Evolutionary conservation across 371 early-diverging fungal species (phyloP).

Genomic region (Mucor piriformis): DNA sequence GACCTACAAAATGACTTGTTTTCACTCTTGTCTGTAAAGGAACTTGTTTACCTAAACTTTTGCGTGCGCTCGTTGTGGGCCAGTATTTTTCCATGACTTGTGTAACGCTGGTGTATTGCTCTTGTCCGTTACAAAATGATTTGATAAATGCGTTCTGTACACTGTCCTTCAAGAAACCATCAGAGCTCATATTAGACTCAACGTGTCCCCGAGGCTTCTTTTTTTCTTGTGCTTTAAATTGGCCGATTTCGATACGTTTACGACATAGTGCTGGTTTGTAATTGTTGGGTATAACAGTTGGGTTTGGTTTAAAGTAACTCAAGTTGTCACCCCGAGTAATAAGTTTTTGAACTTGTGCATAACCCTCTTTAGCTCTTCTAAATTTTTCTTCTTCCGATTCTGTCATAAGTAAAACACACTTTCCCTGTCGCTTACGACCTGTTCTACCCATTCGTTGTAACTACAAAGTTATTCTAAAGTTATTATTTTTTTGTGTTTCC

Average conservation of each 20-base stretch:
- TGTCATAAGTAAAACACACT: constrained; percentile 79
- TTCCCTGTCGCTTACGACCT: constrained; percentile 88
- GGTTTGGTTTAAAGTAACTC: constrained; percentile 27
- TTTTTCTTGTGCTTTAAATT: constrained; percentile 17
- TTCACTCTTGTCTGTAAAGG: constrained; percentile 21
- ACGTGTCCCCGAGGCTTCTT: neutral
- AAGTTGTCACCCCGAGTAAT: constrained; percentile 28
- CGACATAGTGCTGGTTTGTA: constrained; percentile 50
- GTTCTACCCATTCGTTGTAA: constrained; percentile 95
- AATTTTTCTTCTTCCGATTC: constrained; percentile 80
- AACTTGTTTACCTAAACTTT: constrained; percentile 15
- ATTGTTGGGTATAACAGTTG: constrained; percentile 50
- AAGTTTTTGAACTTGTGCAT: constrained; percentile 61
- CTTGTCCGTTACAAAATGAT: neutral
- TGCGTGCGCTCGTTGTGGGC: constrained; percentile 8
- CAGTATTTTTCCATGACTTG: constrained; percentile 23
- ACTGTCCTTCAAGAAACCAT: neutral
- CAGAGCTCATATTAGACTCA: neutral
- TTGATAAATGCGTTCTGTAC: constrained; percentile 1
- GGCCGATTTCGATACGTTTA: constrained; percentile 31
- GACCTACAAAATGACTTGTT: constrained; percentile 20
- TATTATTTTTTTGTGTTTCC: neutral
- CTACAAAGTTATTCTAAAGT: constrained; percentile 38
- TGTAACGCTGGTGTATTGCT: constrained; percentile 3
- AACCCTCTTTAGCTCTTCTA: constrained; percentile 60